Evolutionary conservation across 2,329 filamentous ascomycete species (phyloP), one percentile per base, ranked within the genome.

Genomic region (Elsinoe necatrix): DNA sequence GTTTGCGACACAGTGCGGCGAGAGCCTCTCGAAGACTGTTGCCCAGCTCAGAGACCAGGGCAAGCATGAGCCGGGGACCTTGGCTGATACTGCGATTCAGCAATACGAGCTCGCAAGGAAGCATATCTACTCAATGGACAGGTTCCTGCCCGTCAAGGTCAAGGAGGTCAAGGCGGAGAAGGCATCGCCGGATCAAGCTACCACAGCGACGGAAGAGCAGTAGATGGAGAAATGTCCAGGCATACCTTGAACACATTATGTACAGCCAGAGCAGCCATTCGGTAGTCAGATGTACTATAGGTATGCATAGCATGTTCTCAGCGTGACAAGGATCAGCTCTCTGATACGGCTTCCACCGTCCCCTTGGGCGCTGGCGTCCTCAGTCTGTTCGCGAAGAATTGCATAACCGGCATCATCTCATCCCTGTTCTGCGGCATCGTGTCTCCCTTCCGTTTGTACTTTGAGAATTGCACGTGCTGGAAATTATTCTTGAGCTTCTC

Each of bases 321-420:
- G 9, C 27, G 9, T 9, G 9, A 29, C 9, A 4, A 29, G 27
- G 4, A 21, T 54, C 31, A 54, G 12, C 50, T 48, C 42, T 45
- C 41, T 20, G 14, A 3, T 14, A 18, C 34, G 2, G 81, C 59
- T 64, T 81, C 79, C 1, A 80, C 71, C 60, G 73, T 76, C 0
- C 77, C 80, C 56, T 75, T 71, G 0, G 78, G 79, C 56, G 71
- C 75, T 42, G 69, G 73, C 63, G 78, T 81, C 61, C 72, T 66
- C 63, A 93, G 69, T 64, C 85, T 78, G 52, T 85, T 79, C 0
- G 85, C 84, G 64, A 90, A 80, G 68, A 84, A 96, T 66, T 86
- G 82, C 89, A 96, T 96, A 59, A 96, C 80, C 0, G 91, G 90
- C 65, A 91, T 67, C 79, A 95, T 91, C 76, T 97, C 91, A 9